Base-by-base conservation (phyloP, 148 eudicot genomes). In the Vaccinium myrtillus region DNA sequence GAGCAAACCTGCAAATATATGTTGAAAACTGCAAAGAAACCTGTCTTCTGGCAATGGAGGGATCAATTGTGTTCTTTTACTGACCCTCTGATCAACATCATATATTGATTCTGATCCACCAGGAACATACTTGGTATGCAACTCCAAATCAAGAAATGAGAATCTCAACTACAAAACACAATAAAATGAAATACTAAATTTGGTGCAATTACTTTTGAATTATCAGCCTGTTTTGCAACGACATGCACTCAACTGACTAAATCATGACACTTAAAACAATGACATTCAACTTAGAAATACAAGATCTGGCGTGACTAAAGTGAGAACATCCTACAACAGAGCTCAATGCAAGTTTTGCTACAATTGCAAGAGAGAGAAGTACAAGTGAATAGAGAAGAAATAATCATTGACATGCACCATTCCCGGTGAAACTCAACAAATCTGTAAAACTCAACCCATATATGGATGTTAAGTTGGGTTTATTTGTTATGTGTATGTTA, bases 11-110 rank as follows among this genome's bases (percentile, higher is more conserved):
- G 98, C 99, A 90, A 97, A 97, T 81, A 97, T 97, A 89, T 97
- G 99, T 91, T 93, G 93, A 87, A 97, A 97, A 84, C 99, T 67
- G 77, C 98, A 94, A 51, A 97, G 96, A 85, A 94, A 95, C 82
- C 93, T 91, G 82, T 97, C 98, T 87, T 95, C 99, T 55, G 96
- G 93, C 78, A 97, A 90, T 63, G 98, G 98, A 87, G 98, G 95
- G 85, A 95, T 85, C 82, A 97, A 92, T 91, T 94, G 95, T 32
- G 98, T 95, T 84, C 56, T 91, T 88, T 87, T 80, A 86, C 92
- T 86, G 71, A 95, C 90, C 80, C 95, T 93, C 86, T 88, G 93
- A 86, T 95, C 99, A 82, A 97, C 98, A 81, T 95, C 96, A 90
- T 87, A 94, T 32, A 97, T 93, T 75, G 99, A 88, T 87, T 97